Conservation (phyloP, 2,329 filamentous ascomycete species). For the Fusarium poae region DNA sequence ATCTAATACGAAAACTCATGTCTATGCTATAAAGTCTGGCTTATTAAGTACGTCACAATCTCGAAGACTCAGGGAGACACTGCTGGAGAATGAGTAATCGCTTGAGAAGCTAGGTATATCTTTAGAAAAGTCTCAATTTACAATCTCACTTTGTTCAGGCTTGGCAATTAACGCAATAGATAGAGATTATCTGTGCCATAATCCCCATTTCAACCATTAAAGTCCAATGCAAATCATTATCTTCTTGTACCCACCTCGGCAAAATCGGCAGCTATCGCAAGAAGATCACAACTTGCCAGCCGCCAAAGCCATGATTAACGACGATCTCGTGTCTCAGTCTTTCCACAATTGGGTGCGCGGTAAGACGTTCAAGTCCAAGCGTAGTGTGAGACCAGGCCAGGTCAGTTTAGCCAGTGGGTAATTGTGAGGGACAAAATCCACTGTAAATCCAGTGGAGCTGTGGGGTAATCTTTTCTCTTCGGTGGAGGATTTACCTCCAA, state of each 20-base stretch:
- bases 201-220: neutral
- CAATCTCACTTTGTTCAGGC: neutral
- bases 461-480: slow-evolving; percentile 5
- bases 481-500: slow-evolving; percentile 1
- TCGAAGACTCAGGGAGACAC: neutral
- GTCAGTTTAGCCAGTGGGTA: slow-evolving; percentile 10
- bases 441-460: neutral
- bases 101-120: neutral
- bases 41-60: neutral
- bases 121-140: neutral
- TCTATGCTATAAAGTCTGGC: neutral
- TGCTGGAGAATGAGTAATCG: neutral
- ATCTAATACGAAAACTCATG: accelerated
- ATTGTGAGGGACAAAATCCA: neutral
- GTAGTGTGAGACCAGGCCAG: neutral
- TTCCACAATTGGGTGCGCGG: neutral
- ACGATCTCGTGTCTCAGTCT: neutral
- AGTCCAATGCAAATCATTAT: neutral
- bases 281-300: neutral
- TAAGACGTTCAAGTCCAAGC: neutral
- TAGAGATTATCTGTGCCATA: too few relatives aligned
- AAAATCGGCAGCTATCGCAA: neutral
- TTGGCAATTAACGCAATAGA: neutral
- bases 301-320: neutral
- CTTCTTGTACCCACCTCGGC: neutral